Percentiles rank a stretch among this genome's conserved stretches.
Evolutionary conservation across 371 early-diverging fungal species (phyloP).

Genomic region (Lichtheimia corymbifera): DNA sequence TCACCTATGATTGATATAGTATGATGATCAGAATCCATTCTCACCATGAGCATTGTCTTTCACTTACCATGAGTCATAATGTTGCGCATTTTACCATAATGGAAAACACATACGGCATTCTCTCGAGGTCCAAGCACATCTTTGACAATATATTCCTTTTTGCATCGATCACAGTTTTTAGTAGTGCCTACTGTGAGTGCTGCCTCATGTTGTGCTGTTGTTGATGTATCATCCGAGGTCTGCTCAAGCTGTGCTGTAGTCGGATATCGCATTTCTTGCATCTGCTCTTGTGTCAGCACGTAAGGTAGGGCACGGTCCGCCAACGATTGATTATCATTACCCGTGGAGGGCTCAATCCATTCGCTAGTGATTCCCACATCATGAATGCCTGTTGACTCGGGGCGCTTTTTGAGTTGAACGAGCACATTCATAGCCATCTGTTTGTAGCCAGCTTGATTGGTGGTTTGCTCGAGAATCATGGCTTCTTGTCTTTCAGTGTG

Average conservation of each 20-base stretch:
- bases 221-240: neutral
- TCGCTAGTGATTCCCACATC: slow-evolving; percentile 58
- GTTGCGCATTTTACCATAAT: slow-evolving; percentile 34
- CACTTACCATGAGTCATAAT: slow-evolving; percentile 30
- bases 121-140: slow-evolving; percentile 33
- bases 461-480: slow-evolving; percentile 21
- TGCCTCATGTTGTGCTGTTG: neutral
- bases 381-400: slow-evolving; percentile 18
- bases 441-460: slow-evolving; percentile 49
- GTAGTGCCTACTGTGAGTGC: slow-evolving; percentile 18
- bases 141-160: slow-evolving; percentile 40
- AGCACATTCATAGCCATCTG: slow-evolving; percentile 44
- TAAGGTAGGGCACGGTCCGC: neutral
- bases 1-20: slow-evolving; percentile 27
- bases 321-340: neutral
- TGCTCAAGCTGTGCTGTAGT: slow-evolving; percentile 20
- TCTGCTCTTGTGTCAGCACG: slow-evolving; percentile 23
- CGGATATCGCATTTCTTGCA: slow-evolving; percentile 45
- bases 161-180: slow-evolving; percentile 52
- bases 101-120: slow-evolving; percentile 41
- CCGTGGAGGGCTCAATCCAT: slow-evolving; percentile 45
- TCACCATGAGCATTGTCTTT: neutral
- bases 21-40: neutral
- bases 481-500: slow-evolving; percentile 36
- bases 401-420: slow-evolving; percentile 50